These are phyloP conservation scores for Kodamaea arcana DNA, from an alignment of 1,139 yeast genomes.

Conservation along the genomic window DNA sequence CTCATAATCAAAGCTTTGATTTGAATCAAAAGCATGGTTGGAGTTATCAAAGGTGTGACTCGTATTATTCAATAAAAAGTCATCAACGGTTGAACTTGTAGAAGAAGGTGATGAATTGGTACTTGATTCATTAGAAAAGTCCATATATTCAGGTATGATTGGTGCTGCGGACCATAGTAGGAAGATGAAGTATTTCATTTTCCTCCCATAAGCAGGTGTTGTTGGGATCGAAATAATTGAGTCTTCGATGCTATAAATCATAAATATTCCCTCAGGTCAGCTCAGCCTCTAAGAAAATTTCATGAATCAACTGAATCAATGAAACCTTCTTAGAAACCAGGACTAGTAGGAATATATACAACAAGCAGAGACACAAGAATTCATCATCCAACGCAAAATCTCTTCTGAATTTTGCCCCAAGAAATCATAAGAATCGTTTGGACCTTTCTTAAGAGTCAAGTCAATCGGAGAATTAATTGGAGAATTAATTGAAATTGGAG, in stretches of 20 bases:
- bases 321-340: slow-evolving; percentile 1
- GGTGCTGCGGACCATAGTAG: slow-evolving; percentile 42
- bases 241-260: slow-evolving; percentile 38
- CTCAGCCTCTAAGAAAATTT: slow-evolving; percentile 1
- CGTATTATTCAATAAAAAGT: slow-evolving; percentile 13
- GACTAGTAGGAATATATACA: slow-evolving; percentile 1
- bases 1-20: no score
- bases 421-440: slow-evolving; percentile 24
- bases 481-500: slow-evolving; percentile 44
- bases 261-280: not conserved
- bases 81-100: slow-evolving; percentile 10
- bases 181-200: no score
- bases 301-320: slow-evolving; percentile 1
- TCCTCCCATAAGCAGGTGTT: slow-evolving; percentile 2
- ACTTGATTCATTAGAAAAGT: slow-evolving; percentile 10
- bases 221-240: slow-evolving; percentile 6
- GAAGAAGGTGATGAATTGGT: slow-evolving; percentile 4
- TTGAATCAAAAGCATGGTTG: no score
- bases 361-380: slow-evolving; percentile 32
- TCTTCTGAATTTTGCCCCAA: slow-evolving; percentile 53
- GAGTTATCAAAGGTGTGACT: slow-evolving; percentile 13
- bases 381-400: slow-evolving; percentile 28
- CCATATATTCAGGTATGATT: slow-evolving; percentile 29
- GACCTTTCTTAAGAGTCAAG: slow-evolving; percentile 27
- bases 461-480: slow-evolving; percentile 41